phyloP scores from a whole-genome alignment of 1,139 yeast genomes.

The Debaryomyces subglobosus region DNA sequence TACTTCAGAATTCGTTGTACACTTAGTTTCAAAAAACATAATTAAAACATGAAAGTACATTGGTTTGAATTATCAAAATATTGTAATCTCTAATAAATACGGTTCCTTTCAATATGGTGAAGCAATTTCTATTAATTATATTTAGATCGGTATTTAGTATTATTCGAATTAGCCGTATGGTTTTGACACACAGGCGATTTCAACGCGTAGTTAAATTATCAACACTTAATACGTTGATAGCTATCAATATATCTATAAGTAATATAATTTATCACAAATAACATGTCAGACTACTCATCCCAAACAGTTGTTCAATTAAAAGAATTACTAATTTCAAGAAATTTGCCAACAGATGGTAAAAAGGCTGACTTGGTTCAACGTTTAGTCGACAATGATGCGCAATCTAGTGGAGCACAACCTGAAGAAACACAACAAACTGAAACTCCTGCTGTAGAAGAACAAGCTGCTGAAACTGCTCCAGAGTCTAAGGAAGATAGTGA shows the following conservation, averaged over 20 bases:
- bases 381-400: constrained; percentile 44
- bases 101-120: not conserved
- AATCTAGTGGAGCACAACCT: constrained; percentile 12
- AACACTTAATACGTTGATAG: not conserved
- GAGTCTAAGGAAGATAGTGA: constrained; percentile 10
- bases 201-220: constrained; percentile 10
- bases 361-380: constrained; percentile 82
- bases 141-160: not conserved
- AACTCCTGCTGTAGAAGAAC: constrained; percentile 11
- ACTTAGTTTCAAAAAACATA: not conserved
- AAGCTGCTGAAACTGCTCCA: constrained; percentile 10
- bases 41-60: not conserved
- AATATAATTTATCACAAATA: constrained; percentile 6
- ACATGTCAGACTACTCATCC: constrained; percentile 61
- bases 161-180: not conserved
- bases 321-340: constrained; percentile 69
- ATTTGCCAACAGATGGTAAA: constrained; percentile 75
- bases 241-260: not conserved
- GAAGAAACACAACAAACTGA: constrained; percentile 16
- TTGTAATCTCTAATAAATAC: not conserved
- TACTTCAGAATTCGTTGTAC: not conserved
- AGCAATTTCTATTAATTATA: not conserved
- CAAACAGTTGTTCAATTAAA: constrained; percentile 86
- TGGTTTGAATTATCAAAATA: not conserved
- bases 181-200: constrained; percentile 7